Base-by-base conservation (phyloP, 2,329 filamentous ascomycete genomes). In the Bertia moriformis region DNA sequence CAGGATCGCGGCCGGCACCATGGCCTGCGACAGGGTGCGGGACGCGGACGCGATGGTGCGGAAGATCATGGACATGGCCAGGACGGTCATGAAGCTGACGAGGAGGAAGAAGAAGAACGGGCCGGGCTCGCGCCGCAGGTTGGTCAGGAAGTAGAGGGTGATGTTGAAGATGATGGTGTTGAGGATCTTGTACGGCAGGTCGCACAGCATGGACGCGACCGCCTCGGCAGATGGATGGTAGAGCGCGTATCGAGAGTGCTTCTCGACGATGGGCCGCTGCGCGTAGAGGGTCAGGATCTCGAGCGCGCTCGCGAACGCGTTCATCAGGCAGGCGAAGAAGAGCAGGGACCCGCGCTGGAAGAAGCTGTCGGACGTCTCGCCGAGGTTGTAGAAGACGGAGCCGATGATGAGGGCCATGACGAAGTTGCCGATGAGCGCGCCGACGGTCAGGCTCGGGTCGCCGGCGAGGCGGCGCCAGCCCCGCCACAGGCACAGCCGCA, bases 221-320 rank as follows among this genome's bases (percentile, higher is more conserved):
- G 83, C 91, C 0, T 91, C 61, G 0, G 85, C 83, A 0, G 82
- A 86, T 0, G 86, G 86, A 22, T 83, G 69, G 53, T 91, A 81
- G 51, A 93, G 89, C 0, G 84, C 81, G 48, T 85, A 93, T 0
- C 82, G 78, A 41, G 80, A 77, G 56, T 93, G 86, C 54, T 91
- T 93, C 54, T 87, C 85, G 43, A 93, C 71, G 27, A 93, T 82
- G 0, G 78, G 69, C 5, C 86, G 70, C 1, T 80, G 83, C 14
- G 78, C 61, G 82, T 91, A 89, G 2, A 80, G 82, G 10, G 70
- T 68, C 0, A 70, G 80, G 0, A 93, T 60, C 55, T 93, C 85
- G 0, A 79, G 73, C 51, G 91, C 88, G 18, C 85, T 83, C 51
- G 86, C 78, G 57, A 93, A 89, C n/a, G 82, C 81, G 54, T 89